A percentile compares a stretch with the other conserved stretches of the same genome.
These are phyloP conservation scores for Apiospora marii DNA, from an alignment of 2,329 filamentous ascomycete species.

Conservation along the genomic window DNA sequence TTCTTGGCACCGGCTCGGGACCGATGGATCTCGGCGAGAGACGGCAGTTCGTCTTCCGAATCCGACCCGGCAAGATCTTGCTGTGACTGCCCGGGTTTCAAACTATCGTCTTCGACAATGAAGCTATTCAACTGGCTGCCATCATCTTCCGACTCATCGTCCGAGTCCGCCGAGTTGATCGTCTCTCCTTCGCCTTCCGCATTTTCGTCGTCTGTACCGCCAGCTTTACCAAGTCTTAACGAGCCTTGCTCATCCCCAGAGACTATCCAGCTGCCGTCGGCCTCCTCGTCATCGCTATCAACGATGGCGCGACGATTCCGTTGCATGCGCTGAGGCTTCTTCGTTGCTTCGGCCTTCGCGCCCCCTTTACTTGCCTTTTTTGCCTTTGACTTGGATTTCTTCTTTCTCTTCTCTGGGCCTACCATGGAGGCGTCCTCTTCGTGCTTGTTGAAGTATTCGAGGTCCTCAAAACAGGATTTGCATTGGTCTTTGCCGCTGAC, in stretches of 20 bases:
- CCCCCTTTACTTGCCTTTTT: constrained; percentile 44
- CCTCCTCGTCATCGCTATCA: constrained; percentile 67
- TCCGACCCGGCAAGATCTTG: constrained; percentile 34
- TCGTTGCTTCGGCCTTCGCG: constrained; percentile 40
- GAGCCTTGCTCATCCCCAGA: constrained; percentile 69
- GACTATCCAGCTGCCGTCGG: constrained; percentile 82
- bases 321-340: constrained; percentile 43
- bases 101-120: constrained; percentile 58
- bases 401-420: constrained; percentile 48
- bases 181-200: constrained; percentile 87
- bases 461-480: constrained; percentile 75
- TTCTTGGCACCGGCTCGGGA: constrained; percentile 33
- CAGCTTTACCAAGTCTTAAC: constrained; percentile 75
- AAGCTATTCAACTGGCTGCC: constrained; percentile 64
- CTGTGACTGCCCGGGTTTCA: constrained; percentile 39
- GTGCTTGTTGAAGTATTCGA: constrained; percentile 67
- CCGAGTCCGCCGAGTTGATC: constrained; percentile 70
- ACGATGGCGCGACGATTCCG: constrained; percentile 65
- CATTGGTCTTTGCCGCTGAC: constrained; percentile 63
- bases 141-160: constrained; percentile 52
- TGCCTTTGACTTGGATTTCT: constrained; percentile 44
- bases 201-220: constrained; percentile 87
- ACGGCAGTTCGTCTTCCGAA: constrained; percentile 41
- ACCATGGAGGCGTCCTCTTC: constrained; percentile 50
- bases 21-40: constrained; percentile 37